phyloP scores from a whole-genome alignment of 2,329 filamentous ascomycete species.

The Paraconiothyrium brasiliense region DNA sequence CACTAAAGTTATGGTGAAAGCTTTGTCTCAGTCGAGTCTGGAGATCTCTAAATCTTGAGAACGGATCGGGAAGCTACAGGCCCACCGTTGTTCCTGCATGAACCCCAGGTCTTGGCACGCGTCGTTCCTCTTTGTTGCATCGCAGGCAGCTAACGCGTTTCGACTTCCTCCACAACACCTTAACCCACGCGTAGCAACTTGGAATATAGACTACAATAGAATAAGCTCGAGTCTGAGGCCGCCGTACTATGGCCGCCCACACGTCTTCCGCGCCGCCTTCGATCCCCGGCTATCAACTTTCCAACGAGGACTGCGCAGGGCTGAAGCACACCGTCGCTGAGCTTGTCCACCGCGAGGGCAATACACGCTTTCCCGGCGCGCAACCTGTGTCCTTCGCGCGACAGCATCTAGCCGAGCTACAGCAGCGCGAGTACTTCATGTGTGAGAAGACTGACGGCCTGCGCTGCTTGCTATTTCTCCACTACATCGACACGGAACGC shows the following conservation, averaged over 20 bases:
- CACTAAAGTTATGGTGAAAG: too few relatives aligned
- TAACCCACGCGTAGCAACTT: neutral
- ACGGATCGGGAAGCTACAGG: neutral
- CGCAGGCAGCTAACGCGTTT: conserved; percentile 1
- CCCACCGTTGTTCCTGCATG: conserved; percentile 14
- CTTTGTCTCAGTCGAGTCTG: neutral
- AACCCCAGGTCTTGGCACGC: conserved; percentile 16
- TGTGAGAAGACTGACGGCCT: conserved; percentile 99
- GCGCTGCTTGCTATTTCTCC: conserved; percentile 92
- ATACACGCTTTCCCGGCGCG: conserved; percentile 80
- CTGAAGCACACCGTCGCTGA: conserved; percentile 78
- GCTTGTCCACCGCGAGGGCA: conserved; percentile 73
- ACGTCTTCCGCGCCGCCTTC: conserved; percentile 39
- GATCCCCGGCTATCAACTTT: conserved; percentile 45
- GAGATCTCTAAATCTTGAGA: neutral
- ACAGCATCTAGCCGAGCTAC: conserved; percentile 83
- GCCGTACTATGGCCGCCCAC: conserved; percentile 8
- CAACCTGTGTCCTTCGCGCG: conserved; percentile 93
- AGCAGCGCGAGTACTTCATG: conserved; percentile 88
- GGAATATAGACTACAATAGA: neutral
- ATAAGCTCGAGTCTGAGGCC: neutral
- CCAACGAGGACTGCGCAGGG: conserved; percentile 37
- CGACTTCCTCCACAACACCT: conserved; percentile 1
- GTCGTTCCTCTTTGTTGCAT: neutral
- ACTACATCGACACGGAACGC: conserved; percentile 67